Percentiles rank a stretch among this genome's conserved stretches.
phyloP scores from a whole-genome alignment of 2,329 filamentous ascomycete genomes.

The Magnaporthiopsis incrustans region DNA sequence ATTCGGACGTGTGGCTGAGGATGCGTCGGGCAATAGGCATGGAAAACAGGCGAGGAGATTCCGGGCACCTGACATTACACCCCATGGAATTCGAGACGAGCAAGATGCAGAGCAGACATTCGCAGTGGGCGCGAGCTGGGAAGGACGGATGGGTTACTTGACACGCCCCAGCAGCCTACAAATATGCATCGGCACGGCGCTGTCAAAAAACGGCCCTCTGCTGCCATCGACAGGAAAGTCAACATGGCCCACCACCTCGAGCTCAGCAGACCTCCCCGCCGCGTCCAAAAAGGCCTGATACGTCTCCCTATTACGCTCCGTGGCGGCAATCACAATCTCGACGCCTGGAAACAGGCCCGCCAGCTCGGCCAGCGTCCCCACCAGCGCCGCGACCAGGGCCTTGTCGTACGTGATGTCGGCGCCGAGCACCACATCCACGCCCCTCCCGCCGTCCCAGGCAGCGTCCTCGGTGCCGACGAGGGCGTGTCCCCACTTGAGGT shows the following conservation, averaged over 20 bases:
- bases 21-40: too few relatives aligned
- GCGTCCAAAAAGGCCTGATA: conserved; percentile 55
- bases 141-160: too few relatives aligned
- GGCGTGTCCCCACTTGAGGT: conserved; percentile 57
- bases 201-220: conserved; percentile 56
- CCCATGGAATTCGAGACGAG: too few relatives aligned
- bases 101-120: too few relatives aligned
- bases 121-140: too few relatives aligned
- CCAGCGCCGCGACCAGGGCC: conserved; percentile 52
- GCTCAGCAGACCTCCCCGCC: conserved; percentile 40
- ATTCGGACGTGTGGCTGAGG: too few relatives aligned
- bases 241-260: conserved; percentile 31
- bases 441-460: conserved; percentile 37
- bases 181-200: conserved; percentile 51
- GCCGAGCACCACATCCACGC: conserved; percentile 59
- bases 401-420: conserved; percentile 74
- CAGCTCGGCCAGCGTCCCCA: conserved; percentile 56
- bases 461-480: conserved; percentile 49
- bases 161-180: conserved; percentile 20
- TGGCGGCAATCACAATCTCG: conserved; percentile 59
- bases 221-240: conserved; percentile 38
- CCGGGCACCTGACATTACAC: too few relatives aligned
- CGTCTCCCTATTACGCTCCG: conserved; percentile 62
- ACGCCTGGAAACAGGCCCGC: conserved; percentile 47
- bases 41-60: too few relatives aligned